Base-by-base conservation (phyloP, 2,329 filamentous ascomycete genomes). In the Chaetomiaceae sp. region DNA sequence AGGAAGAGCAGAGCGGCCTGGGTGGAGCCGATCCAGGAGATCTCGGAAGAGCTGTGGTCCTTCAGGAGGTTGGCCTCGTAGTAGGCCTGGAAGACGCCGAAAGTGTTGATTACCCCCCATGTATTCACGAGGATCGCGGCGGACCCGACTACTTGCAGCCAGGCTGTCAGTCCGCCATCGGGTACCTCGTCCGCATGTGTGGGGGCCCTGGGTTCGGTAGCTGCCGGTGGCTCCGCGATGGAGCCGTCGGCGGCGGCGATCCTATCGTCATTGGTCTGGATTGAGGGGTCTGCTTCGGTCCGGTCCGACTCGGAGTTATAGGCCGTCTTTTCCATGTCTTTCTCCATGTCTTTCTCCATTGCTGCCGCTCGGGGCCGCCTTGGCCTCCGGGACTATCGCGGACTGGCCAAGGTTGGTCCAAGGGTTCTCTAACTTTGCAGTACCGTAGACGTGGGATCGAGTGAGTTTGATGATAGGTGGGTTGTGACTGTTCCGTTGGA, bases 1-100 rank as follows among this genome's bases (percentile, higher is more conserved):
- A 73, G 61, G 27, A 75, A 62, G 29, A 80, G 67, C 4, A 80
- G 62, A 38, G 73, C 75, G 1, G 67, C 67, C 51, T 79, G 76
- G 5, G 76, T 59, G 4, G 74, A 73, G 27, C 69, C 73, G 51
- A 76, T 73, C 73, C 73, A 75, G 4, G 73, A 73, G 37, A 77
- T 75, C 34, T 65, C 62, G 1, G 71, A 73, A 1, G 72, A 61
- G 1, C 68, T 67, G 16, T 61, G 60, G 13, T 55, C 40, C 8
- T 51, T 54, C 14, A 73, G 66, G 10, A 72, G 64, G 1, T 62
- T 61, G 1, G 64, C 62, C 58, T 72, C 67, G 56, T 75, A 75
- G 62, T 72, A 75, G 4, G 69, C 71, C 57, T 76, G 72, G 62
- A 71, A 77, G 2, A 73, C 71, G 32, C 73, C 74, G 48, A 72